Base-by-base conservation (phyloP, 2,329 filamentous ascomycete genomes). In the Simplicillium sp. region DNA sequence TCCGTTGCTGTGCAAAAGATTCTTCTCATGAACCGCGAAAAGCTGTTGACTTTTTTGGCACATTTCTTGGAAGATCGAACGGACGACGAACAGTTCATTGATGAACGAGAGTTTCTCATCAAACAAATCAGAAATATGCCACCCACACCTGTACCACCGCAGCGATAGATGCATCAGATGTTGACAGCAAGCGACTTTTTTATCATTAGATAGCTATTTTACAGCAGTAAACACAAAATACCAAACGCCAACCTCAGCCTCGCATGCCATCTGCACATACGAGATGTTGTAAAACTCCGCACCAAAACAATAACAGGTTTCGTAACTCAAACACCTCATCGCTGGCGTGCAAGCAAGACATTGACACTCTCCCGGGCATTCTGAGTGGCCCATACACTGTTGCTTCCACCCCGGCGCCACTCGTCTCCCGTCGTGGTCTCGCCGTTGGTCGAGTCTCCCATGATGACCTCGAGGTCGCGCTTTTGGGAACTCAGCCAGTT, bases 71-170 rank as follows among this genome's bases (percentile, higher is more conserved):
- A 95, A 56, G 92, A 97, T 55, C 77, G 92, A 41, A 96, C 86
- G 28, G 92, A 98, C 50, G 92, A 98, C 57, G 92, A 97, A 62
- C 92, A 98, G 62, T 98, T 98, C 60, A 92, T 89, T 50, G 92
- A 98, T 57, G 92, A 98, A 71, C 87, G 94, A 57, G 90, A 92
- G 52, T 98, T 97, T 58, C 68, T 98, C 54, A 89, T 98, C 55
- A 90, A 94, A 63, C 89, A 96, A 62, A 97, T 98, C 55, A 71
- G 72, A 51, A 81, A 77, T 49, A 77, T 82, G 75, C 76, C 78
- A 4, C 57, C 72, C 3, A 70, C 66, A 39, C 77, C 77, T 3
- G 68, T 80, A 20, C 62, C 67, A 35, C 67, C 71, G 20, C 66
- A 73, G 50, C 64, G 72, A 47, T 66, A 35, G 36, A 31, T 29